A percentile compares a stretch with the other conserved stretches of the same genome.
phyloP scores from a whole-genome alignment of 805 yeast species.

The Wickerhamiella azyma region DNA sequence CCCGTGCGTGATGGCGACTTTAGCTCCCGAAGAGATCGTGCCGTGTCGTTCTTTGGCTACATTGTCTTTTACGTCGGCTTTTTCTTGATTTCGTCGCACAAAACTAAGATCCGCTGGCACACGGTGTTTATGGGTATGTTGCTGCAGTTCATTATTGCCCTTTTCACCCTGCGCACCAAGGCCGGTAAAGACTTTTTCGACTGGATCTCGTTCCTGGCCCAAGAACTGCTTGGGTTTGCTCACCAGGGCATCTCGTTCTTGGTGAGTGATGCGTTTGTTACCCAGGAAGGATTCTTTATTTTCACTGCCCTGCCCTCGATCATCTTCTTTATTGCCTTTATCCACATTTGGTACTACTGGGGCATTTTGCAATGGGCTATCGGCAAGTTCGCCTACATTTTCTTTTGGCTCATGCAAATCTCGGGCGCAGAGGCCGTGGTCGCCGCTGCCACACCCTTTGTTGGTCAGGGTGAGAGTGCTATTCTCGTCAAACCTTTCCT shows the following conservation, averaged over 20 bases:
- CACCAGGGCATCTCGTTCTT: slow-evolving; percentile 49
- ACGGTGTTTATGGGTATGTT: slow-evolving; percentile 48
- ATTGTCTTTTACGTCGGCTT: slow-evolving; percentile 34
- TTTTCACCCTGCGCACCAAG: slow-evolving; percentile 46
- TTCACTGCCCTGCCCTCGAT: slow-evolving; percentile 50
- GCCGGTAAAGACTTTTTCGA: slow-evolving; percentile 49
- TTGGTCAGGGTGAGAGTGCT: slow-evolving; percentile 55
- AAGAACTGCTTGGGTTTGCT: slow-evolving; percentile 43
- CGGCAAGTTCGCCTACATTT: slow-evolving; percentile 41
- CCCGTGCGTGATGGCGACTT: slow-evolving; percentile 32
- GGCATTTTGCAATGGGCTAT: slow-evolving; percentile 49
- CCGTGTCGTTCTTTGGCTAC: slow-evolving; percentile 43
- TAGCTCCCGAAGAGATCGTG: slow-evolving; percentile 39
- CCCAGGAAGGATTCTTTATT: slow-evolving; percentile 36
- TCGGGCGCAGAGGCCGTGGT: slow-evolving; percentile 55
- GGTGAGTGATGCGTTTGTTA: slow-evolving; percentile 29
- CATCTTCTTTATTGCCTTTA: slow-evolving; percentile 48
- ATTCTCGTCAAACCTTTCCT: slow-evolving; percentile 45
- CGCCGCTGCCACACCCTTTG: slow-evolving; percentile 53
- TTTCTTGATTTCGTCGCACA: slow-evolving; percentile 34
- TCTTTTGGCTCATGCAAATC: slow-evolving; percentile 45
- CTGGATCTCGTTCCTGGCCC: slow-evolving; percentile 43
- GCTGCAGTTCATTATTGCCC: slow-evolving; percentile 45
- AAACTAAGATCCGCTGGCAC: slow-evolving; percentile 38
- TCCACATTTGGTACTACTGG: slow-evolving; percentile 45